Evolutionary conservation across 352 stramenopile genomes (phyloP).

Genomic region (Phytophthora brassicae): DNA sequence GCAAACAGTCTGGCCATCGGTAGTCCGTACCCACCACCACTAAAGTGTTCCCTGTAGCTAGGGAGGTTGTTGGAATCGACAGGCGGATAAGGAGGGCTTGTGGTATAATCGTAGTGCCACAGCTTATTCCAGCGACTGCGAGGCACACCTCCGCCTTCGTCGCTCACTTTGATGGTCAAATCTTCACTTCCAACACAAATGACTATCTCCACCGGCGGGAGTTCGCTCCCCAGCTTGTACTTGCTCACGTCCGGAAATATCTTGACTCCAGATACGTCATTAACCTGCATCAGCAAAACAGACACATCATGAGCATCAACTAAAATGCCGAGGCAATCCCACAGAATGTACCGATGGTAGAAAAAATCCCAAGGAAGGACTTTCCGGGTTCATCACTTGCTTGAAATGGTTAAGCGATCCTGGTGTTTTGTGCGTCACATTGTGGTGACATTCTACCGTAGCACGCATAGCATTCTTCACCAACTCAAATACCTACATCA

Average conservation of each 20-base stretch:
- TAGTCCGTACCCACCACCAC: slow-evolving; percentile 95
- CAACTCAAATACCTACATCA: slow-evolving; percentile 91
- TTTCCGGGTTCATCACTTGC: slow-evolving; percentile 72
- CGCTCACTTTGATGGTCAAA: slow-evolving; percentile 98
- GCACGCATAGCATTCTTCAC: slow-evolving; percentile 99
- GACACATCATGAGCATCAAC: neutral
- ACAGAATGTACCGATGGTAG: slow-evolving; percentile 50
- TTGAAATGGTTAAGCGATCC: slow-evolving; percentile 51
- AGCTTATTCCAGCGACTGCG: slow-evolving; percentile 96
- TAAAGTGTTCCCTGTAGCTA: slow-evolving; percentile 87
- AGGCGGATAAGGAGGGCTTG: slow-evolving; percentile 70
- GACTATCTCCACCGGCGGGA: slow-evolving; percentile 96
- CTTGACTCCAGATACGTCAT: slow-evolving; percentile 67
- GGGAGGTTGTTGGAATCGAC: slow-evolving; percentile 68
- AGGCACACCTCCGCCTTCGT: slow-evolving; percentile 97
- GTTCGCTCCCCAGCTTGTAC: slow-evolving; percentile 50
- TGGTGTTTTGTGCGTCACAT: slow-evolving; percentile 50
- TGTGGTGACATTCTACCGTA: slow-evolving; percentile 93
- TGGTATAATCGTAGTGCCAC: slow-evolving; percentile 99
- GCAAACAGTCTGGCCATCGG: slow-evolving; percentile 93
- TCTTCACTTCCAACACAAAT: slow-evolving; percentile 96
- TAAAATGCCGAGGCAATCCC: neutral
- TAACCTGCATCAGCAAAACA: slow-evolving; percentile 14
- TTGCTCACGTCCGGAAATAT: slow-evolving; percentile 81
- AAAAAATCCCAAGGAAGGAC: slow-evolving; percentile 68